Base-by-base conservation (phyloP, 1,284 basidiomycete genomes). In the Pyrrhoderma noxium region DNA sequence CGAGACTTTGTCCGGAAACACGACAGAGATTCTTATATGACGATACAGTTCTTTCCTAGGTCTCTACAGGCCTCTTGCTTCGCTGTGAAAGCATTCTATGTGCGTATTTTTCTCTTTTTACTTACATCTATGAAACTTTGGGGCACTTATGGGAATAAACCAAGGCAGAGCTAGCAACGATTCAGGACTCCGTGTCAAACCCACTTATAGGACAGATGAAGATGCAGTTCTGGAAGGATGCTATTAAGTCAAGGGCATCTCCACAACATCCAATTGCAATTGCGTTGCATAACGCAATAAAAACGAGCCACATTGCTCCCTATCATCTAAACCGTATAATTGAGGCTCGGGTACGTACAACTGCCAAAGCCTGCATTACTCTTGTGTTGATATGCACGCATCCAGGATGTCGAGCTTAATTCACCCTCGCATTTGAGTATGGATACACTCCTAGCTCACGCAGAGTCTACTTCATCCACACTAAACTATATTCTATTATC, bases 211-310 rank as follows among this genome's bases (percentile, higher is more conserved):
- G 91, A 5, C 80, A 84, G 62, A 92, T 95, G 76, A 78, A 91
- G 58, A 83, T 91, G 72, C 88, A 94, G 65, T 96, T 94, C 67
- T 96, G 93, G 93, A 80, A 82, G 62, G 92, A 96, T 63, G 84
- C 89, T 1, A 64, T 95, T 40, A 59, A 47, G 57, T 71, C 90
- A 85, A 76, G 79, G 59, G 83, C 72, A 61, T 84, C 86, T 18
- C 86, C 87, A 36, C 79, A 79, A 54, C 91, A 93, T 66, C 92
- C 92, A 4, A 82, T 93, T 47, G 88, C 87, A 1, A 71, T 89
- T 16, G 85, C 88, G 21, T 67, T 95, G 41, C 70, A 80, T 59
- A 76, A 85, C 54, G 74, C 80, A 8, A 77, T 74, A 31, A 70
- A 74, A 56, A 63, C 59, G 42, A 65, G 68, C 16, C 75, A 75